phyloP scores from a whole-genome alignment of 2,329 filamentous ascomycete species.

The Cercospora berteroae region DNA sequence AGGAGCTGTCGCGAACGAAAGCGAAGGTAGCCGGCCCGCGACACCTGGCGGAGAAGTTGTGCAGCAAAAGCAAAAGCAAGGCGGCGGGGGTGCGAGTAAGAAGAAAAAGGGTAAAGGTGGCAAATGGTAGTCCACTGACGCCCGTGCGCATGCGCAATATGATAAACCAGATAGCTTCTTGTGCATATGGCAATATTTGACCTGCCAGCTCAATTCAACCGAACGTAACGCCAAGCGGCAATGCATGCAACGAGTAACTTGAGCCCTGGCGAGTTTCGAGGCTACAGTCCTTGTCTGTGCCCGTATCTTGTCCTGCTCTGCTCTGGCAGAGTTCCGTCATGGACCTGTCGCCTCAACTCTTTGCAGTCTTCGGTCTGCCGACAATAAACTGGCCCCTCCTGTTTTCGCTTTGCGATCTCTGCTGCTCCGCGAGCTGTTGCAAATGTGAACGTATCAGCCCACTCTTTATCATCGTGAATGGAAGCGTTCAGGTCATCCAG shows the following conservation, averaged over 20 bases:
- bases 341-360: neutral
- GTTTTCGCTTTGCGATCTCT: neutral
- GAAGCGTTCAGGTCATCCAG: neutral
- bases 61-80: constrained; percentile 47
- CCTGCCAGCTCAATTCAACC: neutral
- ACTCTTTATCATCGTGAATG: neutral
- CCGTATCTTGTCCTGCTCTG: too few species aligned
- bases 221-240: too few species aligned
- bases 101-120: constrained; percentile 35
- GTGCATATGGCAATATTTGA: neutral
- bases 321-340: neutral
- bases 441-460: neutral
- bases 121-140: constrained; percentile 23
- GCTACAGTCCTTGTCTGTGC: too few species aligned
- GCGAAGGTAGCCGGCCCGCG: constrained; percentile 33
- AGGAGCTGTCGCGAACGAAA: constrained; percentile 70
- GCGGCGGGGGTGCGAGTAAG: constrained; percentile 44
- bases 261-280: too few species aligned
- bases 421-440: neutral
- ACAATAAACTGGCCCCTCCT: neutral
- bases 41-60: constrained; percentile 38
- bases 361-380: neutral
- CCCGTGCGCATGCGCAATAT: neutral
- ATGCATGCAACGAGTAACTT: too few species aligned
- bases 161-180: neutral